phyloP scores from a whole-genome alignment of 164 flowering plant genomes.

The Sedum album region DNA sequence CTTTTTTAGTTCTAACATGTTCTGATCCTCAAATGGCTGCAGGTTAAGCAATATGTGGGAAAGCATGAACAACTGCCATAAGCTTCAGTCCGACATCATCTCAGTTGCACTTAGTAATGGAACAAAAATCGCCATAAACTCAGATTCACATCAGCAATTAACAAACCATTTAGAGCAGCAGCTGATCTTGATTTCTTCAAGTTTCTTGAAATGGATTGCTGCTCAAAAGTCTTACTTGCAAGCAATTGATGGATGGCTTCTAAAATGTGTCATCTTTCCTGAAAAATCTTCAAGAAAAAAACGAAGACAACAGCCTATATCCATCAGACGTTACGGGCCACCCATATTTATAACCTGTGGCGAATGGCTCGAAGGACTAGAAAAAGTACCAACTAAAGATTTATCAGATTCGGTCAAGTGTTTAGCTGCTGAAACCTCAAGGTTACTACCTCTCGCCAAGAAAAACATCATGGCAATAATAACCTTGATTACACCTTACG shows the following conservation, averaged over 20 bases:
- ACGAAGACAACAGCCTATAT: conserved; percentile 20
- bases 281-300: conserved; percentile 37
- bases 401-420: no score
- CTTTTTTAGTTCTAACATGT: no score
- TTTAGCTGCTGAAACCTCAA: conserved; percentile 38
- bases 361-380: conserved; percentile 53
- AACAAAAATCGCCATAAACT: conserved; percentile 31
- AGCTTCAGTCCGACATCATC: conserved; percentile 53
- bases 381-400: no score
- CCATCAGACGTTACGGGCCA: conserved; percentile 43
- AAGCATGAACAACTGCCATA: conserved; percentile 69
- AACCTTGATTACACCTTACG: no score
- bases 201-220: conserved; percentile 58
- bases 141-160: conserved; percentile 55
- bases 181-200: conserved; percentile 38
- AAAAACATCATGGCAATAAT: conserved; percentile 27
- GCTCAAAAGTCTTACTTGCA: conserved; percentile 55
- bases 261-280: conserved; percentile 41
- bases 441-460: conserved; percentile 58
- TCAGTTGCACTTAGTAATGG: conserved; percentile 32
- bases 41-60: conserved; percentile 92
- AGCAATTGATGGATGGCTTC: conserved; percentile 65
- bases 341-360: conserved; percentile 63
- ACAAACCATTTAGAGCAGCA: conserved; percentile 47
- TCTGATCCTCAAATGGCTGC: conserved; percentile 11